Evolutionary conservation across 805 yeast species (phyloP).

Genomic region (Osmozyma mogii): DNA sequence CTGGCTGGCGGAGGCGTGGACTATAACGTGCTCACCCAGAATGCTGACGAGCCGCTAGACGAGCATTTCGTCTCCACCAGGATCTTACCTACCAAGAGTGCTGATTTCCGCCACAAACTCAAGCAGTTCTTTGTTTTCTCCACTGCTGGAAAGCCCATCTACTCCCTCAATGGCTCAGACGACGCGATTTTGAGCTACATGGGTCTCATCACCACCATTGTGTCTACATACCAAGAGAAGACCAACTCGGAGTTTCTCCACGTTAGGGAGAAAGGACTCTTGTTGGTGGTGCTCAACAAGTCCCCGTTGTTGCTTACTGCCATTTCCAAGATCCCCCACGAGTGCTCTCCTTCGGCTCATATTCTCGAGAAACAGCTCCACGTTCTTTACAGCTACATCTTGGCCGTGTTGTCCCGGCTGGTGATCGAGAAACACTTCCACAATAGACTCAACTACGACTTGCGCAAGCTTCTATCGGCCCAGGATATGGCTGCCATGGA

Average conservation of each 20-base stretch:
- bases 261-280: constrained; percentile 42
- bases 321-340: constrained; percentile 45
- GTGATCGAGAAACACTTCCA: constrained; percentile 63
- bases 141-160: constrained; percentile 83
- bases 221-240: constrained; percentile 55
- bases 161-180: constrained; percentile 68
- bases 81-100: too few relatives aligned
- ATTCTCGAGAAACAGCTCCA: constrained; percentile 44
- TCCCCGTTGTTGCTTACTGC: constrained; percentile 72
- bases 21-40: too few relatives aligned
- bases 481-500: constrained; percentile 69
- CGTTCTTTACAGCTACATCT: constrained; percentile 63
- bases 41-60: too few relatives aligned
- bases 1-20: too few relatives aligned
- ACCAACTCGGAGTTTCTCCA: constrained; percentile 34
- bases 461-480: constrained; percentile 65
- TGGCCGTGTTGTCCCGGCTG: constrained; percentile 79
- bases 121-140: constrained; percentile 79
- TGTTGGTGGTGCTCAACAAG: constrained; percentile 52
- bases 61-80: too few relatives aligned
- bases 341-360: constrained; percentile 19
- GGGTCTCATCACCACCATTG: constrained; percentile 75
- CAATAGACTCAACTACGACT: constrained; percentile 71
- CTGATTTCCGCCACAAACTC: constrained; percentile 25
- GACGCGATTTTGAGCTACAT: constrained; percentile 59